Percentiles rank a stretch among this genome's conserved stretches.
These are phyloP conservation scores for Psidium guajava DNA, from an alignment of 345 rosid genomes.

Conservation along the genomic window DNA sequence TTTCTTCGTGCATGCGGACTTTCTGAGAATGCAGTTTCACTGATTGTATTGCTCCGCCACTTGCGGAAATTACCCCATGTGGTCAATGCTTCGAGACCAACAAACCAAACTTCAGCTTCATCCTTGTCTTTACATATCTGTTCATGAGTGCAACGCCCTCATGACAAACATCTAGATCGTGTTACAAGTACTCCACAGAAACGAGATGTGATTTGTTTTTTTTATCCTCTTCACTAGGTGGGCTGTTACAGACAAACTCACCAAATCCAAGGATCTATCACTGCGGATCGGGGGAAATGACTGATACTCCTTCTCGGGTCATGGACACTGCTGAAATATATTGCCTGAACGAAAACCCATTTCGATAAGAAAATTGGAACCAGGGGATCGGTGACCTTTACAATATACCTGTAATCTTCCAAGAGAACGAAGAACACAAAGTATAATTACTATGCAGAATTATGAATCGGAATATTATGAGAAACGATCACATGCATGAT, in stretches of 20 bases:
- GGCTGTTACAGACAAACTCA: slow-evolving; percentile 15
- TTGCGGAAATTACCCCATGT: slow-evolving; percentile 26
- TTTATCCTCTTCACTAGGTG: background rate
- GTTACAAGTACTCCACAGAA: background rate
- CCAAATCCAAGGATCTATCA: slow-evolving; percentile 86
- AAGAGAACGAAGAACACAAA: background rate
- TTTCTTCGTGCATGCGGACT: slow-evolving; percentile 30
- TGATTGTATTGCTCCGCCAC: slow-evolving; percentile 41
- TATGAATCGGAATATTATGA: background rate
- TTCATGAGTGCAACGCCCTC: background rate
- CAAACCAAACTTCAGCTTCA: slow-evolving; percentile 94
- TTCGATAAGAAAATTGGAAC: background rate
- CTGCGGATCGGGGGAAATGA: slow-evolving; percentile 81
- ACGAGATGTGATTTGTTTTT: background rate
- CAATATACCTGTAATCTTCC: background rate
- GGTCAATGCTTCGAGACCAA: slow-evolving; percentile 64
- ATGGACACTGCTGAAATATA: slow-evolving; percentile 77
- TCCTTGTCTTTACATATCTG: slow-evolving; percentile 97
- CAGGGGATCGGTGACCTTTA: background rate
- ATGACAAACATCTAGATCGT: background rate
- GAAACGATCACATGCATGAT: background rate
- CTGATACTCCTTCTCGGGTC: slow-evolving; percentile 96
- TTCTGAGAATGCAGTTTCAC: slow-evolving; percentile 31
- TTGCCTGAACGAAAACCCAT: slow-evolving; percentile 46
- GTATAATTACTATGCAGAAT: background rate